These are phyloP conservation scores for Jatropha curcas DNA, from an alignment of 345 rosid genomes.

Conservation along the genomic window DNA sequence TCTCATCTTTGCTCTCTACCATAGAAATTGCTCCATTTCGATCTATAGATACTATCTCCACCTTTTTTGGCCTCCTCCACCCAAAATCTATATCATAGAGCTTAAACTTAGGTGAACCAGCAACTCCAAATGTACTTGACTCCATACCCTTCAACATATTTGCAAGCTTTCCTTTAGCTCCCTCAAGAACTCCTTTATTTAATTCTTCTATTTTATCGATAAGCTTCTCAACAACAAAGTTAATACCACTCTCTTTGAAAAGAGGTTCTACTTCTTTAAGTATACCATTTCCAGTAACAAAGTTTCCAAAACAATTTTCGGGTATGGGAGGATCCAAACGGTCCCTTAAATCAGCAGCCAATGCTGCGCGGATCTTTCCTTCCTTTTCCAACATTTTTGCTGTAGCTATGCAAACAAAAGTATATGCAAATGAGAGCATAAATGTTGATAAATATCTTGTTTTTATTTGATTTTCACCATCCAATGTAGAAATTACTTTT, in stretches of 20 bases:
- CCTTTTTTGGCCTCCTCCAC: constrained; percentile 5
- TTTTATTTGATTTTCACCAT: background rate
- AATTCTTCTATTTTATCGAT: background rate
- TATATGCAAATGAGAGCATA: constrained; percentile 1
- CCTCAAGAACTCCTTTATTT: background rate
- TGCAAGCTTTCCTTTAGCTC: constrained; percentile 6
- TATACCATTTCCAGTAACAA: background rate
- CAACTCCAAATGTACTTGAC: constrained; percentile 8
- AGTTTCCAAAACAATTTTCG: background rate
- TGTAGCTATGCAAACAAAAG: background rate
- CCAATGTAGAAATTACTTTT: background rate
- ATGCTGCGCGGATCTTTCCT: background rate
- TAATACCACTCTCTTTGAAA: background rate
- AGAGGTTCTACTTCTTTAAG: background rate
- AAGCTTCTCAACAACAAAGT: background rate
- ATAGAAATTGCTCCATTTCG: constrained; percentile 16
- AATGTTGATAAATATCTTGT: background rate
- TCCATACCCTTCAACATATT: background rate
- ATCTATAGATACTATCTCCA: constrained; percentile 1
- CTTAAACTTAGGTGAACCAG: background rate
- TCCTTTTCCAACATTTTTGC: background rate
- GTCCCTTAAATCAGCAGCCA: constrained; percentile 2
- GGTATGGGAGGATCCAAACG: constrained; percentile 12
- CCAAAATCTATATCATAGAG: background rate
- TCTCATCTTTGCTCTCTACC: constrained; percentile 27